phyloP scores from a whole-genome alignment of 2,329 filamentous ascomycete species.

The Microsporum canis region DNA sequence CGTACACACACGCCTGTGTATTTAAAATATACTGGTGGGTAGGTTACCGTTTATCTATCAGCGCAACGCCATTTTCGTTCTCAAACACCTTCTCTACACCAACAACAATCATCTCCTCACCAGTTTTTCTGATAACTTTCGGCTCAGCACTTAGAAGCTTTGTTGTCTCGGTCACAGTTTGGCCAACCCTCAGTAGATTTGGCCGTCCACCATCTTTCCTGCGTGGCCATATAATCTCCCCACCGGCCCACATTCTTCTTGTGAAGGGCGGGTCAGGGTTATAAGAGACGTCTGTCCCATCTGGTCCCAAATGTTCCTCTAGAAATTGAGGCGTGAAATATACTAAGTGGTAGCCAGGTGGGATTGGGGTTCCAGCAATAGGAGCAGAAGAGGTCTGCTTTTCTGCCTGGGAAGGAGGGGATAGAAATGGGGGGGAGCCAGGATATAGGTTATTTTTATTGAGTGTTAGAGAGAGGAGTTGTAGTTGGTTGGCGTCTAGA shows the following conservation, averaged over 20 bases:
- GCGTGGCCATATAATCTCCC: slow-evolving; percentile 44
- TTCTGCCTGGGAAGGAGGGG: slow-evolving; percentile 8
- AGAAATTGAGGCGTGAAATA: slow-evolving; percentile 51
- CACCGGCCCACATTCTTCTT: slow-evolving; percentile 57
- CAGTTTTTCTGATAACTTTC: slow-evolving; percentile 45
- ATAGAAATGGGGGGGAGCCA: slow-evolving; percentile 29
- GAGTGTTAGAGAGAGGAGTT: slow-evolving; percentile 50
- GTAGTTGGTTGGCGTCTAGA: slow-evolving; percentile 53
- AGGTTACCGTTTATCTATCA: slow-evolving; percentile 44
- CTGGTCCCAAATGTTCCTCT: slow-evolving; percentile 44
- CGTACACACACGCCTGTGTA: neutral
- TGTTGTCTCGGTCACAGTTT: slow-evolving; percentile 47
- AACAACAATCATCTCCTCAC: slow-evolving; percentile 53
- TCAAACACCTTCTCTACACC: slow-evolving; percentile 51
- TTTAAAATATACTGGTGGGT: neutral
- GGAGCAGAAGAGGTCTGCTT: slow-evolving; percentile 30
- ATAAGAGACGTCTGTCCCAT: slow-evolving; percentile 51
- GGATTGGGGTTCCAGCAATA: slow-evolving; percentile 39
- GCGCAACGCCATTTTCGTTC: slow-evolving; percentile 40
- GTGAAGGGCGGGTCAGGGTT: slow-evolving; percentile 51
- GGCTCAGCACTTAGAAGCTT: slow-evolving; percentile 42
- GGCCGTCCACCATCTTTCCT: slow-evolving; percentile 20
- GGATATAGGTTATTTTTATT: slow-evolving; percentile 38
- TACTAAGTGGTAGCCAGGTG: slow-evolving; percentile 50
- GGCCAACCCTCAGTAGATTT: slow-evolving; percentile 42